Evolutionary conservation across 108 stramenopile genomes (phyloP).

Genomic region (Epithemia pelagica): DNA sequence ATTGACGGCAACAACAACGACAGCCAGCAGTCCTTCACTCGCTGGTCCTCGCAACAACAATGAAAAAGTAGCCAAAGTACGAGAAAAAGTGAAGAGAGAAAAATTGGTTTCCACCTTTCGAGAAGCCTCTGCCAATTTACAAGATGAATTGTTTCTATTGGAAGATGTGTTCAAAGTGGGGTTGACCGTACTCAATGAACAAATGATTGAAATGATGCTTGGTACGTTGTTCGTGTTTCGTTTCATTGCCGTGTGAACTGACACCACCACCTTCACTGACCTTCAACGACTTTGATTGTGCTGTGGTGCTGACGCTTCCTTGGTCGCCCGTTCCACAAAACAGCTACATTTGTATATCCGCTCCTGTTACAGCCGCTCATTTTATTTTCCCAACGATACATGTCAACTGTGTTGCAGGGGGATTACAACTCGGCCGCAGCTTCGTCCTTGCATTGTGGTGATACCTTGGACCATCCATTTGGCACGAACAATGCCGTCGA

Average conservation of each 20-base stretch:
- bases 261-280: too few species aligned
- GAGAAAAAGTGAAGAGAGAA: slow-evolving; percentile 26
- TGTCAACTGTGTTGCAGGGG: background rate
- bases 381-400: slow-evolving; percentile 51
- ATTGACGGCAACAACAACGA: too few species aligned
- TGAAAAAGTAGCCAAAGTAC: slow-evolving; percentile 29
- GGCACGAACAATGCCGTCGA: background rate
- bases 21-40: slow-evolving; percentile 7
- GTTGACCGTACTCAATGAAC: slow-evolving; percentile 77
- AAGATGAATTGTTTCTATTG: slow-evolving; percentile 75
- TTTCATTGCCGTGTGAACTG: too few species aligned
- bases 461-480: slow-evolving; percentile 6
- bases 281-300: too few species aligned
- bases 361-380: slow-evolving; percentile 73
- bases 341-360: slow-evolving; percentile 84
- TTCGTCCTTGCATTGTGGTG: background rate
- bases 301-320: too few species aligned
- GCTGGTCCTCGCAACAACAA: slow-evolving; percentile 10
- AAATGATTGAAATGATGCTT: slow-evolving; percentile 85
- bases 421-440: background rate
- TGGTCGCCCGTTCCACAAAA: too few species aligned
- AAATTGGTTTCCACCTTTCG: slow-evolving; percentile 31
- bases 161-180: slow-evolving; percentile 81
- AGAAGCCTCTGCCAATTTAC: slow-evolving; percentile 56
- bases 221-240: too few species aligned